Evolutionary conservation across 1,284 basidiomycete species (phyloP).

Genomic region (Inonotus hispidus): DNA sequence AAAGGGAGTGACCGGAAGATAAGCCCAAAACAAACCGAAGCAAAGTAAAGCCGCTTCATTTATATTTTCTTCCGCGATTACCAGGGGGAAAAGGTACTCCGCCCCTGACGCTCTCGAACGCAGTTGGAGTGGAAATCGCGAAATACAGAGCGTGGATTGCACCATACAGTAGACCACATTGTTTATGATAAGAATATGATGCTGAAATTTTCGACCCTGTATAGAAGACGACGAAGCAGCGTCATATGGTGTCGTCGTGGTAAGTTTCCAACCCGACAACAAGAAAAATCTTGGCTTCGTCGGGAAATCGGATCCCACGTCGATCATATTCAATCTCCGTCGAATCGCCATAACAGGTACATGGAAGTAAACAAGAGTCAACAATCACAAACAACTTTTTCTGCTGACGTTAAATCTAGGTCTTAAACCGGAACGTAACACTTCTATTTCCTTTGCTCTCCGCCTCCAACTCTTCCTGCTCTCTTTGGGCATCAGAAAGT

Average conservation of each 20-base stretch:
- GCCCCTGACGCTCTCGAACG: background rate
- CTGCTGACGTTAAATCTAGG: too few species aligned
- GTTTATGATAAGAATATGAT: background rate
- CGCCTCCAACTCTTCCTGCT: constrained; percentile 25
- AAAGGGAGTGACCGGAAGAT: background rate
- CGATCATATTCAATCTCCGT: too few species aligned
- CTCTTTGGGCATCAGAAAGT: constrained; percentile 25
- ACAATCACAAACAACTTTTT: too few species aligned
- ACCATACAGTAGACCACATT: background rate
- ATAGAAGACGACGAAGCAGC: background rate
- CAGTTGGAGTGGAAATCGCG: background rate
- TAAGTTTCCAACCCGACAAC: too few species aligned
- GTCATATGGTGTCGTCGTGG: background rate
- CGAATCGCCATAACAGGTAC: too few species aligned
- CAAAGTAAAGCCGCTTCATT: too few species aligned
- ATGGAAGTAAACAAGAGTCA: too few species aligned
- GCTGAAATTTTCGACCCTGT: background rate
- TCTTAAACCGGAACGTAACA: constrained; percentile 31
- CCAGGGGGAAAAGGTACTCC: too few species aligned
- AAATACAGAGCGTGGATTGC: background rate
- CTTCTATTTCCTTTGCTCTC: constrained; percentile 32
- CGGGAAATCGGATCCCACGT: too few species aligned
- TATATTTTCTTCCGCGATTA: too few species aligned
- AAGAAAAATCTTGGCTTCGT: too few species aligned
- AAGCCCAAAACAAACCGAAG: background rate